Evolutionary conservation across 2,329 filamentous ascomycete genomes (phyloP).

Genomic region (Neopestalotiopsis clavispora): DNA sequence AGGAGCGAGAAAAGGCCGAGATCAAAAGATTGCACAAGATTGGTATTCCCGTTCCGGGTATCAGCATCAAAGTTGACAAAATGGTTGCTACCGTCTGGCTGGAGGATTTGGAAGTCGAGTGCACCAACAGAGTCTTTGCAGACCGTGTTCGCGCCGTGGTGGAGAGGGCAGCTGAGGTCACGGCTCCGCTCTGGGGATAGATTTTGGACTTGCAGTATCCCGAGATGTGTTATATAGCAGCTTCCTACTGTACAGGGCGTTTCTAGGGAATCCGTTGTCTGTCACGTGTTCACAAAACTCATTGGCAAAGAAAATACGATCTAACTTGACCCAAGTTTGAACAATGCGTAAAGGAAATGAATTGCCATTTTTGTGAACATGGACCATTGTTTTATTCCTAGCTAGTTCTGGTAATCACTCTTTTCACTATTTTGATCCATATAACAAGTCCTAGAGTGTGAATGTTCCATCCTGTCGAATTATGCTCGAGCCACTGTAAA

Average conservation of each 20-base stretch:
- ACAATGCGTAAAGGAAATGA: too few species aligned
- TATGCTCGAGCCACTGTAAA: neutral
- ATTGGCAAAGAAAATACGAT: too few species aligned
- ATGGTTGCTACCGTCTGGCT: conserved; percentile 89
- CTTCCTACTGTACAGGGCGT: too few species aligned
- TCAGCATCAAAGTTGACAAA: conserved; percentile 87
- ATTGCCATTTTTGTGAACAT: too few species aligned
- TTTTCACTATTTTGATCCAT: neutral
- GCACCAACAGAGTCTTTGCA: conserved; percentile 74
- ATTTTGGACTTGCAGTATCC: neutral
- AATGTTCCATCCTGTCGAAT: neutral
- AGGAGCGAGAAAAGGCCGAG: conserved; percentile 67
- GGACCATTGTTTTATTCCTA: neutral
- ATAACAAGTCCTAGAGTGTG: neutral
- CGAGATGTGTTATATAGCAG: neutral
- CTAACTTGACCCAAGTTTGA: too few species aligned
- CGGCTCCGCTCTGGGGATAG: conserved; percentile 72
- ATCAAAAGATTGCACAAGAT: conserved; percentile 79
- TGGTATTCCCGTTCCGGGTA: conserved; percentile 88
- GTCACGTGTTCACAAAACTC: too few species aligned
- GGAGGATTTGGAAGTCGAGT: conserved; percentile 90
- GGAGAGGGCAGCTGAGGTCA: conserved; percentile 86
- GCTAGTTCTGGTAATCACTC: neutral
- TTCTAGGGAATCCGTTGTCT: too few species aligned
- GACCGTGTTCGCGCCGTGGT: conserved; percentile 89